Evolutionary conservation across 768 basidiomycete genomes (phyloP).

Genomic region (Auriscalpium vulgare): DNA sequence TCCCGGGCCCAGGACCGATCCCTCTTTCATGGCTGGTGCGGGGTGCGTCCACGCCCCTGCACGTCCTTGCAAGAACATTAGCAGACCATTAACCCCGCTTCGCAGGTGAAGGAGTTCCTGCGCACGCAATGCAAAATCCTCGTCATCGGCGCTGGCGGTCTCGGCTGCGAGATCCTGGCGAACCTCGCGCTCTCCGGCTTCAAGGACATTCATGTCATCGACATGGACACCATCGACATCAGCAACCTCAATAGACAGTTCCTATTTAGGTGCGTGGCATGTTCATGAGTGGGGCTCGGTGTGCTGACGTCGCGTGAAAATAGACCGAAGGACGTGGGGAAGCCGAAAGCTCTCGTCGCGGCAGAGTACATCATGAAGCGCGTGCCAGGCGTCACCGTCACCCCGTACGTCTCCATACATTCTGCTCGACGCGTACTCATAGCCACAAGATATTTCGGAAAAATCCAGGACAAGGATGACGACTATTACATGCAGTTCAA

Average conservation of each 20-base stretch:
- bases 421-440: slow-evolving; percentile 1
- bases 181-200: slow-evolving; percentile 95
- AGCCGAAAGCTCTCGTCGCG: slow-evolving; percentile 88
- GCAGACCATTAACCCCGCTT: neutral
- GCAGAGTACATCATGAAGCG: slow-evolving; percentile 97
- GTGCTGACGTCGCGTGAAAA: neutral
- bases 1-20: slow-evolving; percentile 86
- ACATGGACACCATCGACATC: slow-evolving; percentile 99
- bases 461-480: slow-evolving; percentile 96
- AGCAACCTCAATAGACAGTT: slow-evolving; percentile 99
- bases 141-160: slow-evolving; percentile 95
- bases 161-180: slow-evolving; percentile 96
- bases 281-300: neutral
- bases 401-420: slow-evolving; percentile 57
- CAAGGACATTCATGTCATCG: slow-evolving; percentile 98
- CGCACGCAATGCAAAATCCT: slow-evolving; percentile 82
- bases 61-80: neutral
- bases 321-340: slow-evolving; percentile 86
- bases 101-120: slow-evolving; percentile 82
- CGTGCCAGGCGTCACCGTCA: slow-evolving; percentile 93
- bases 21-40: slow-evolving; percentile 73
- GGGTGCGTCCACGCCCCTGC: slow-evolving; percentile 37
- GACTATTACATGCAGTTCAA: slow-evolving; percentile 97
- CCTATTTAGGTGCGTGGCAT: slow-evolving; percentile 69
- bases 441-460: slow-evolving; percentile 74